Base-by-base conservation (phyloP, 2,329 filamentous ascomycete genomes). In the Pestalotiopsis sp. region DNA sequence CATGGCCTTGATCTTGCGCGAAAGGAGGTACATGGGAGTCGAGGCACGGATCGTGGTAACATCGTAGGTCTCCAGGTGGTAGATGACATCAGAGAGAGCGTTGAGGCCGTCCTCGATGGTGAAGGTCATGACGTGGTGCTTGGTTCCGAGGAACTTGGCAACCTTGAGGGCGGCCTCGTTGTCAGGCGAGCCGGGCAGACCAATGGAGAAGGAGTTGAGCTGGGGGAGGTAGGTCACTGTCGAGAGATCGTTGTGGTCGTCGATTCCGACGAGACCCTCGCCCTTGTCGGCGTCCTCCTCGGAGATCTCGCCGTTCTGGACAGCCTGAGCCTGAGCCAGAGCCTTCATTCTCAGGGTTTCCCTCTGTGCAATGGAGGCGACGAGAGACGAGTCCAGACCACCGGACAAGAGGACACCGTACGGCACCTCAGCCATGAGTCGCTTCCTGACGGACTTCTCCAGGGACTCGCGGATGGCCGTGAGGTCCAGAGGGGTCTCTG, bases 1-100 rank as follows among this genome's bases (percentile, higher is more conserved):
- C 91, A 98, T 95, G 45, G 95, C 96, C 88, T 99, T 99, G 87
- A 99, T 99, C 87, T 99, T 99, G 80, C 97, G 91, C 71, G 94
- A 96, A 62, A 99, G 89, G 72, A 99, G 86, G 85, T 98, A 99
- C 96, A 99, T 99, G 73, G 96, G 96, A 12, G 96, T 99, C 12
- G 95, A 98, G 67, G 96, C 96, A 79, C 96, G 94, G 79, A 99
- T 98, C 3, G 96, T 99, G 66, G 96, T 99, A 31, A 99, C 96
- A 80, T 99, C 96, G 84, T 96, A 99, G 14, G 94, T 94, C 86
- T 99, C 96, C 70, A 99, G 90, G 83, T 99, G 96, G 85, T 92
- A 98, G 79, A 99, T 98, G 79, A 99, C 96, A 81, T 99, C 96
- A 45, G 93, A 97, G 7, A 99, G 90, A 20, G 96, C 95, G 83